Evolutionary conservation across 192 early-diverging fungal genomes (phyloP).

Genomic region (Linnemannia hyalina): DNA sequence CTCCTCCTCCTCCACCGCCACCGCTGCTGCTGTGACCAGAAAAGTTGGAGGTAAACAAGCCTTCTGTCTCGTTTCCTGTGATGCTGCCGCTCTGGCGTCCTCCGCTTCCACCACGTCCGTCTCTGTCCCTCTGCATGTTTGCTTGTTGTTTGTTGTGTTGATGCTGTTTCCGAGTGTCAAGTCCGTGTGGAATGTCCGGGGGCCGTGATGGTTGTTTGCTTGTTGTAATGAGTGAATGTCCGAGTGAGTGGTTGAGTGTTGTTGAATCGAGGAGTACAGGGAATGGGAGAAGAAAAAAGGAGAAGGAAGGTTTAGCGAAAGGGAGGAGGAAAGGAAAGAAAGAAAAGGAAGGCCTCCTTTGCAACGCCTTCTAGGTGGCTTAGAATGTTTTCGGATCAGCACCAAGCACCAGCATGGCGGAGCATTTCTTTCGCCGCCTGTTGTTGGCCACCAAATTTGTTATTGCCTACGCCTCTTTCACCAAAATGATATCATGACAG

Average conservation of each 20-base stretch:
- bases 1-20: conserved; percentile 1
- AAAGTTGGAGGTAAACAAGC: neutral
- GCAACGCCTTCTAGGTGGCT: neutral
- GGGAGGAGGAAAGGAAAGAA: neutral
- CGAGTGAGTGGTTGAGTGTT: neutral
- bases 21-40: neutral
- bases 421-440: neutral
- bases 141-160: neutral
- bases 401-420: neutral
- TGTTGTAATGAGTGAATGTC: neutral
- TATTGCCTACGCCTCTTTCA: neutral
- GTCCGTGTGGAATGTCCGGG: neutral
- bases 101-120: neutral
- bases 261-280: neutral
- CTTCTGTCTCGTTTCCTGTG: conserved; percentile 1
- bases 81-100: conserved; percentile 1
- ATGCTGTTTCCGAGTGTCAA: neutral
- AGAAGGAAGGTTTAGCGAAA: neutral
- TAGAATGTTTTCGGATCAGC: conserved; percentile 5
- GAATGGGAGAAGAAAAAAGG: neutral
- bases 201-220: neutral
- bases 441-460: neutral
- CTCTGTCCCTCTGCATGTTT: neutral
- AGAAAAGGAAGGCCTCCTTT: neutral
- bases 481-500: neutral